These are phyloP conservation scores for Mucor saturninus DNA, from an alignment of 371 early-diverging fungal species.

Conservation along the genomic window DNA sequence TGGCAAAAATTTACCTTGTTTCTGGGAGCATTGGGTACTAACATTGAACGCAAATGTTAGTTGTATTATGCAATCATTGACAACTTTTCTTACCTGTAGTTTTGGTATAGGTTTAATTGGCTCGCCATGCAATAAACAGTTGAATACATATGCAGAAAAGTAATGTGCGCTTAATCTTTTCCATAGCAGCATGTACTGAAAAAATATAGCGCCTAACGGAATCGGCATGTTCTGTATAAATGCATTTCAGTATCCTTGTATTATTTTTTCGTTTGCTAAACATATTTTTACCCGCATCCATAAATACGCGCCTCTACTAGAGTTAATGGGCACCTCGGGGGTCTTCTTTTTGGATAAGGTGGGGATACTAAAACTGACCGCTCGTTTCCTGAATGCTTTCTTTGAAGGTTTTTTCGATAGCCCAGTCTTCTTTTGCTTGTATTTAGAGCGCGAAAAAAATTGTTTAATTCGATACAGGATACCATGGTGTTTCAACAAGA, in stretches of 20 bases:
- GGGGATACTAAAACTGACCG: conserved; percentile 8
- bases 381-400: conserved; percentile 6
- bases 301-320: conserved; percentile 34
- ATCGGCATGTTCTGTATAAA: conserved; percentile 57
- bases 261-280: too few species aligned
- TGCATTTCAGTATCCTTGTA: background rate
- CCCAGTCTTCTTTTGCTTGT: background rate
- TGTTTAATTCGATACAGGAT: conserved; percentile 21
- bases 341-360: conserved; percentile 1
- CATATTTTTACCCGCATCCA: conserved; percentile 37
- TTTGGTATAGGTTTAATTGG: conserved; percentile 65
- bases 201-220: conserved; percentile 62
- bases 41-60: conserved; percentile 1
- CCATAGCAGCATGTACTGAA: conserved; percentile 67
- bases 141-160: conserved; percentile 60
- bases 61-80: background rate
- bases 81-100: conserved; percentile 46
- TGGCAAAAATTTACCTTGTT: conserved; percentile 42
- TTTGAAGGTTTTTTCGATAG: background rate
- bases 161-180: conserved; percentile 65
- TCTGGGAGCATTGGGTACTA: conserved; percentile 66
- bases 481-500: conserved; percentile 33
- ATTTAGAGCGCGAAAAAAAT: background rate
- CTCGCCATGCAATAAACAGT: conserved; percentile 63
- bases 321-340: background rate